Base-by-base conservation (phyloP, 1,284 basidiomycete genomes). In the Naganishia cerealis region DNA sequence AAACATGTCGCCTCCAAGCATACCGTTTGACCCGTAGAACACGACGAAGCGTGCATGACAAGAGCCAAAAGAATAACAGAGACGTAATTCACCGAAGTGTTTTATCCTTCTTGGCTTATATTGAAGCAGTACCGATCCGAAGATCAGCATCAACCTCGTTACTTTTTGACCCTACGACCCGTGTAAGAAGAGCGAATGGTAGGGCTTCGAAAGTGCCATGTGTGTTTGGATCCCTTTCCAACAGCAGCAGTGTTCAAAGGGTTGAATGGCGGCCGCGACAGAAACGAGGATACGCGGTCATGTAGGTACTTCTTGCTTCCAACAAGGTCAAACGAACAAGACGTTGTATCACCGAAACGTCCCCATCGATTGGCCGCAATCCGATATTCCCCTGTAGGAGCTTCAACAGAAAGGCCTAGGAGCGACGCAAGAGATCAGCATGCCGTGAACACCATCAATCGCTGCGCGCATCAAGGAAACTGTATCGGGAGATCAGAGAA, bases 181-280 rank as follows among this genome's bases (percentile, higher is more conserved):
- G 61, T 63, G 50, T 53, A 52, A 52, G 42, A 63, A 39, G 42
- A 40, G 61, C 61, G 61, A 53, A 54, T 63, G 54, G 61, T 38
- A 63, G 61, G 61, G 61, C 61, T 63, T 63, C 61, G 61, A 63
- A 63, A 63, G 61, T 63, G 61, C 61, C 61, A 54, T 42, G 26
- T 48, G 39, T 33, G n/a, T 16, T 46, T 43, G 57, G 2, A 24
- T 50, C 46, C 46, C 24, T 50, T 24, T 24, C 21, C 46, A 1
- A 50, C 24, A 50, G 46, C n/a, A 3, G 40, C 46, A 50, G 46
- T 24, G 57, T 21, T 29, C 7, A 12, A 26, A 33, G 21, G 13
- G 36, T 7, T 2, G 3, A 29, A 3, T 50, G 33, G 18, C 38
- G 26, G n/a, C 42, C 5, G 0, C 13, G 58, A 63, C 61, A 63